phyloP scores from a whole-genome alignment of 495 filamentous ascomycete species.

The Bombardia bombarda region DNA sequence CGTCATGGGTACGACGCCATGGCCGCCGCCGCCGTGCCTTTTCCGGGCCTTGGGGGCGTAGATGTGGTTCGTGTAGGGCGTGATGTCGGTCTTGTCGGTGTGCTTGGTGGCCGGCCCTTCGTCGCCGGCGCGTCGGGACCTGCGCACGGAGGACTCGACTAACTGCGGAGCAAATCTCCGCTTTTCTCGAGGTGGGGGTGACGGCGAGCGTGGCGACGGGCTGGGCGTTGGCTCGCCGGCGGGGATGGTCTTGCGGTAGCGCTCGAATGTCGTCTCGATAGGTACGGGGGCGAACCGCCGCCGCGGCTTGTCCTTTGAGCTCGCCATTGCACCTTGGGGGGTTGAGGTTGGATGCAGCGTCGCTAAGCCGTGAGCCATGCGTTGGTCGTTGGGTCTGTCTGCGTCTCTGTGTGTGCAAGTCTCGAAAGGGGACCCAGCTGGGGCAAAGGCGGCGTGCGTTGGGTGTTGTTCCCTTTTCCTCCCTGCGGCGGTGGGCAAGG shows the following conservation, averaged over 20 bases:
- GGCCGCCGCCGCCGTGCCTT: slow-evolving; percentile 19
- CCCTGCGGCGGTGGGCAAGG: neutral
- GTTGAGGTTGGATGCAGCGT: neutral
- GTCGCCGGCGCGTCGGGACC: slow-evolving; percentile 46
- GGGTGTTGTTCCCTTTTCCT: neutral
- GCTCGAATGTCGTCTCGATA: slow-evolving; percentile 52
- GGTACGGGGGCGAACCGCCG: slow-evolving; percentile 50
- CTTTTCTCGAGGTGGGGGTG: slow-evolving; percentile 25
- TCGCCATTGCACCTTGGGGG: slow-evolving; percentile 13
- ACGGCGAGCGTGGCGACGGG: slow-evolving; percentile 36
- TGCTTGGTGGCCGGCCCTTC: slow-evolving; percentile 41
- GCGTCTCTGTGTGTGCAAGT: neutral
- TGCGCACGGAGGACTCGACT: slow-evolving; percentile 55
- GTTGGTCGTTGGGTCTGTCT: neutral
- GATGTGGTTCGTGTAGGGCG: slow-evolving; percentile 49
- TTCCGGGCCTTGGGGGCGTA: slow-evolving; percentile 38
- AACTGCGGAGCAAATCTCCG: slow-evolving; percentile 56
- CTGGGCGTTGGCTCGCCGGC: slow-evolving; percentile 42
- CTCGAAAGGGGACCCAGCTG: too few relatives aligned
- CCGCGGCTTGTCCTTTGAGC: slow-evolving; percentile 20
- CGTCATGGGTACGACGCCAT: slow-evolving; percentile 15
- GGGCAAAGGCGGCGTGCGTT: too few relatives aligned
- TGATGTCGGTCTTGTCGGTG: slow-evolving; percentile 51
- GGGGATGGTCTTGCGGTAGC: slow-evolving; percentile 36
- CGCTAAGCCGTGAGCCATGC: neutral